A percentile compares a stretch with the other conserved stretches of the same genome.
phyloP scores from a whole-genome alignment of 305 asterid genomes.

The Solanum hybrid region DNA sequence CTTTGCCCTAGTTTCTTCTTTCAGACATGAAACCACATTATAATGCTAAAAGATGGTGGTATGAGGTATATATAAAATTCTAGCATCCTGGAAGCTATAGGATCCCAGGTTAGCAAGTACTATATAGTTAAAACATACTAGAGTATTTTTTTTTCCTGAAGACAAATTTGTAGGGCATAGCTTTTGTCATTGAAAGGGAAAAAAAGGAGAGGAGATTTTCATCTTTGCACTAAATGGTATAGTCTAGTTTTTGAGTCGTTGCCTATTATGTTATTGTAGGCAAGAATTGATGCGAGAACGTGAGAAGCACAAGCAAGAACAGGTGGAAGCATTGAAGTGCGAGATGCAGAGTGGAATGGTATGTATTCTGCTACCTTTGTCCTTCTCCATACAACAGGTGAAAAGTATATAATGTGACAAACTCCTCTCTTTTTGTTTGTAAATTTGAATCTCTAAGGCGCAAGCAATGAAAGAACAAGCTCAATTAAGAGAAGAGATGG shows the following conservation, averaged over 20 bases:
- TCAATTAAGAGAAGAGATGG: slow-evolving; percentile 94
- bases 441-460: slow-evolving; percentile 35
- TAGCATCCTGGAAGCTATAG: background rate
- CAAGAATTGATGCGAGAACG: slow-evolving; percentile 69
- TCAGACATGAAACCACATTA: background rate
- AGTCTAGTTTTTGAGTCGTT: background rate
- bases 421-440: background rate
- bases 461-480: slow-evolving; percentile 99
- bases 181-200: background rate
- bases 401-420: background rate
- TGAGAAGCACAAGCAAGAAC: slow-evolving; percentile 67
- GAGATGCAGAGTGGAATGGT: slow-evolving; percentile 97
- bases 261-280: slow-evolving; percentile 27
- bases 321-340: slow-evolving; percentile 63
- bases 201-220: background rate
- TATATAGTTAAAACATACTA: background rate
- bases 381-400: background rate
- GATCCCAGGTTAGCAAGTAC: background rate
- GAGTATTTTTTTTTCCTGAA: background rate
- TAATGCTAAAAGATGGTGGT: background rate
- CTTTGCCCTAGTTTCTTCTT: background rate
- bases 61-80: background rate
- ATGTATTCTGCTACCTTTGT: background rate
- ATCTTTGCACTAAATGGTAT: background rate
- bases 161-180: background rate